Base-by-base conservation (phyloP, 1,284 basidiomycete genomes). In the Tylopilus sp. region DNA sequence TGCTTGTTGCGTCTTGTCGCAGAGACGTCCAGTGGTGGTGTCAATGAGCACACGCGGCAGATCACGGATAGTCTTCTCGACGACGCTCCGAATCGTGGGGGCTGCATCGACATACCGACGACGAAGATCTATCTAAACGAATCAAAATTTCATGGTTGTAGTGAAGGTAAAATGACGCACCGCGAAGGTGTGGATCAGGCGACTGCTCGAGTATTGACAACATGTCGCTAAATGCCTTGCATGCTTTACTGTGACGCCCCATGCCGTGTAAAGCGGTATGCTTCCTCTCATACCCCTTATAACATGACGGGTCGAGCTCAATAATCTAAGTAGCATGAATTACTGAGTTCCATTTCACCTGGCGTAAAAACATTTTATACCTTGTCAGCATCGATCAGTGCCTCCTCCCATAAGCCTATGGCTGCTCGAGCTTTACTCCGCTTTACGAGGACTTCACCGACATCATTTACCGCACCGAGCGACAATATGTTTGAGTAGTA, bases 21-120 rank as follows among this genome's bases (percentile, higher is more conserved):
- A 21, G 0, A 51, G 50, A n/a, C 29, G 40, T 9, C 50, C 50
- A 7, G 48, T 51, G 1, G 17, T 8, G 18, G 35, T 51, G 3
- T 51, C 18, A 3, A 51, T 51, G 15, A 51, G 48, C 5, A 51
- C 21, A 1, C 48, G 29, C 9, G 53, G 52, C 21, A 56, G 40
- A 18, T 29, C 1, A 3, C 33, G 33, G 30, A 54, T 20, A 3
- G 39, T 38, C 4, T 38, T 0, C 6, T 29, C 7, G 17, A 51
- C 12, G 2, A 24, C 30, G 0, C 1, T 2, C 8, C 10, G 24
- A 24, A 51, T 51, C 0, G 10, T 12, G 2, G 5, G 15, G 3
- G 35, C 39, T 5, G 40, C 38, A 14, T 51, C 35, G 8, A 43
- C 17, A 12, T 21, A 51, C 15, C 41, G 46, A 4, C 7, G 26